Base-by-base conservation (phyloP, 2,329 filamentous ascomycete genomes). In the Claviceps fusiformis region DNA sequence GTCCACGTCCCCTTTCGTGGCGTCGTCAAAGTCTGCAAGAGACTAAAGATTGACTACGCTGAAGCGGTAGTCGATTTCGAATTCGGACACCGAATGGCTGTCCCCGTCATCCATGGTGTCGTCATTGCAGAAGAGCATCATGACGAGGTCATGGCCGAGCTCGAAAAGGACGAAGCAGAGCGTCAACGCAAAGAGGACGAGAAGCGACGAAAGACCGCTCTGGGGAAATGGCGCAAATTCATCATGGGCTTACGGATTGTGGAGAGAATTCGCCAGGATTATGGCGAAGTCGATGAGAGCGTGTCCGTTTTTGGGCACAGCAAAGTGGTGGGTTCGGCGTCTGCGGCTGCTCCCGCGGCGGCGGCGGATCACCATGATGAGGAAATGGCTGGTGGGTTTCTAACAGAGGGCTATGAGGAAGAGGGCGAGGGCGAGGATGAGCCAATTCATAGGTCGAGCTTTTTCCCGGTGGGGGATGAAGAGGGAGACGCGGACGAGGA, bases 61-160 rank as follows among this genome's bases (percentile, higher is more conserved):
- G 93, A 97, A 69, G 93, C 93, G 1, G 93, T 95, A 2, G 91
- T 91, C 0, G 93, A 89, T 1, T 98, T 98, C 66, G 93, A 98
- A 65, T 98, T 97, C 67, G 92, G 92, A 0, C 86, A 93, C 62
- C 86, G 93, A 57, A 91, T 93, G 78, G 93, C 93, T 5, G 89
- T 97, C 0, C 93, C 93, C 0, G 83, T 96, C 0, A 86, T 97
- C 33, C 86, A 88, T 54, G 93, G 92, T 0, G 89, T 96, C 0
- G 90, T 98, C 0, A 80, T 96, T 1, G 89, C 92, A 0, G 80
- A 83, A 59, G 91, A 95, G 68, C 79, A 95, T 60, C 81, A 87
- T 57, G 81, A 84, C 17, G 67, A 79, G 39, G 78, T 96, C 0
- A 82, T 88, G 66, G 86, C 89, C 64, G 86, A 91, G 59, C 87